Evolutionary conservation across 176 grass and related monocot genomes (phyloP).

Genomic region (Bonia amplexicaulis): DNA sequence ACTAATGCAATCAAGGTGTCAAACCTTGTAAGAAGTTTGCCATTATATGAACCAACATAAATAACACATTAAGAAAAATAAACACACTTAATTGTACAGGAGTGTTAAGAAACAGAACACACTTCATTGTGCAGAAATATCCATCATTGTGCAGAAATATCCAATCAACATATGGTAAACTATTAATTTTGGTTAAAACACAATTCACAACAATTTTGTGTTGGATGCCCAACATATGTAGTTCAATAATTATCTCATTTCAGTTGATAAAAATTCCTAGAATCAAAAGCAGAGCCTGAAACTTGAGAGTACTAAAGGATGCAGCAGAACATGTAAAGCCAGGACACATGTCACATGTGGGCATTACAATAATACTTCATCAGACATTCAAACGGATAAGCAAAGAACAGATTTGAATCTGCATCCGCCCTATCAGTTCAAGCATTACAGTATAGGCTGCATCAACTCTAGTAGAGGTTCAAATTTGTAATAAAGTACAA

Average conservation of each 20-base stretch:
- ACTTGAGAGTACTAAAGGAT: constrained; percentile 4
- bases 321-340: neutral
- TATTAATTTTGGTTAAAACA: neutral
- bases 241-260: neutral
- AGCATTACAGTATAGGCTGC: neutral
- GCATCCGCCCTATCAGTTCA: neutral
- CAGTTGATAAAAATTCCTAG: neutral
- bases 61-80: neutral
- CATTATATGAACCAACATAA: neutral
- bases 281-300: neutral
- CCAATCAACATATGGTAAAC: neutral
- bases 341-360: neutral
- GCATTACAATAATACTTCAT: neutral
- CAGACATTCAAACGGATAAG: neutral
- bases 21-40: neutral
- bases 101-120: neutral
- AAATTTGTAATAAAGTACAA: neutral
- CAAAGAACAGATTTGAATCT: neutral
- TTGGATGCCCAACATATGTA: neutral
- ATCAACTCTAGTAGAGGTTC: neutral
- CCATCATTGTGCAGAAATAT: neutral
- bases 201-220: neutral
- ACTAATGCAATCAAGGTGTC: neutral
- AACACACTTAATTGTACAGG: neutral
- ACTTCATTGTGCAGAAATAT: neutral